Base-by-base conservation (phyloP, 352 stramenopile species). In the Plasmopara muralis region DNA sequence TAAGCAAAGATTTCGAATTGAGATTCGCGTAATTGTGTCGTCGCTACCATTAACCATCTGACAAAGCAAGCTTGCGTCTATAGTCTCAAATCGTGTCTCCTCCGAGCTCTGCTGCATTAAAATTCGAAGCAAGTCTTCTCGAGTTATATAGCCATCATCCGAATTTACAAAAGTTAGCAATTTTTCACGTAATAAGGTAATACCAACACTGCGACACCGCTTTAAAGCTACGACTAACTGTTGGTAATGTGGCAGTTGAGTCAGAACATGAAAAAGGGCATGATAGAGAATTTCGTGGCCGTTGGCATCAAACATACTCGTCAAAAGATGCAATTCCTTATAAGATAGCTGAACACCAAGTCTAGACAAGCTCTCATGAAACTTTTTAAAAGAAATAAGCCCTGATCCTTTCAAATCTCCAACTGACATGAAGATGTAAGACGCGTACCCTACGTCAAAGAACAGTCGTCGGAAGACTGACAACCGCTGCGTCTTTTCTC, bases 331-430 rank as follows among this genome's bases (percentile, higher is more conserved):
- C 8, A 77, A 30, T 25, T 84, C 70, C 29, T 73, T 81, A 0
- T 57, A 1, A 4, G 57, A 35, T 1, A 85, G 44, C 9, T 68
- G 65, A 9, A 77, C 47, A 2, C 59, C 64, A 37, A 81, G 50
- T 29, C 70, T 64, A 18, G 54, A 30, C 8, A 87, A 35, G 2
- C 48, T 47, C 15, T 84, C 70, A 6, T 56, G 67, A 43, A 85
- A 84, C 28, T 66, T 63, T 33, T 61, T 68, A 35, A 83, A 62
- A 3, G 74, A 70, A 30, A 83, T 72, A 0, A 20, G 6, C 0
- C 77, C 74, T 2, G 57, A 68, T 16, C 53, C 46, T n/a, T 80
- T 68, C 46, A 83, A 63, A 41, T 87, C 76, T 16, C 77, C 77
- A 30, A 69, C 55, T 1, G 53, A 64, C 39, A 48, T 33, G 50